phyloP scores from a whole-genome alignment of 129 eudicot genomes.

The Calendula officinalis region DNA sequence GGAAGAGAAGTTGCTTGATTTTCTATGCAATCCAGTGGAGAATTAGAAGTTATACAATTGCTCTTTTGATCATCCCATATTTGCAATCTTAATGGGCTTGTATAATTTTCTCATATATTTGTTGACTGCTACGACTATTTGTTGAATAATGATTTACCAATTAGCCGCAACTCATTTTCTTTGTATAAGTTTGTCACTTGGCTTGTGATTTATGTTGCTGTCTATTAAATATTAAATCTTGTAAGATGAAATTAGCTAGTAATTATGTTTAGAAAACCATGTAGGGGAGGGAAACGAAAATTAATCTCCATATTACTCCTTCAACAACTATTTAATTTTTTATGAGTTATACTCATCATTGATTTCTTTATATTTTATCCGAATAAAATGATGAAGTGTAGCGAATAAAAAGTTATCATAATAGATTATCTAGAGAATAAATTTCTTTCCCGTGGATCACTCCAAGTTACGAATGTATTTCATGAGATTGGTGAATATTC shows the following conservation, averaged over 20 bases:
- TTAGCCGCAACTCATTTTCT: background rate
- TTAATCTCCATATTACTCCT: too few species aligned
- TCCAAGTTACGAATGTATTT: conserved; percentile 14
- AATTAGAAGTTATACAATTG: conserved; percentile 10
- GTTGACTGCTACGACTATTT: conserved; percentile 3
- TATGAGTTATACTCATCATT: too few species aligned
- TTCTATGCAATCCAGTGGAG: conserved; percentile 9
- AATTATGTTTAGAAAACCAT: too few species aligned
- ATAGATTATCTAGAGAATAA: conserved; percentile 23
- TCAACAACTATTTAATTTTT: too few species aligned
- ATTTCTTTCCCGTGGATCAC: conserved; percentile 19
- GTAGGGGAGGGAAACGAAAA: too few species aligned
- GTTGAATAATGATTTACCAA: background rate
- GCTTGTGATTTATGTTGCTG: background rate
- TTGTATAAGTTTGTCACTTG: background rate
- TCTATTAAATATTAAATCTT: too few species aligned
- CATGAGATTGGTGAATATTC: background rate
- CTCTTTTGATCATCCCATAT: conserved; percentile 13
- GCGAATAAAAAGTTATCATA: background rate
- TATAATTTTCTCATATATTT: conserved; percentile 4
- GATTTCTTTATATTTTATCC: too few species aligned
- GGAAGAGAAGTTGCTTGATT: conserved; percentile 29
- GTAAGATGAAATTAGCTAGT: too few species aligned
- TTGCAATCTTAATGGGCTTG: conserved; percentile 7
- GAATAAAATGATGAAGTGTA: background rate